A percentile compares a stretch with the other conserved stretches of the same genome.
phyloP scores from a whole-genome alignment of 2,329 filamentous ascomycete species.

The Calcarisporium arbuscula region DNA sequence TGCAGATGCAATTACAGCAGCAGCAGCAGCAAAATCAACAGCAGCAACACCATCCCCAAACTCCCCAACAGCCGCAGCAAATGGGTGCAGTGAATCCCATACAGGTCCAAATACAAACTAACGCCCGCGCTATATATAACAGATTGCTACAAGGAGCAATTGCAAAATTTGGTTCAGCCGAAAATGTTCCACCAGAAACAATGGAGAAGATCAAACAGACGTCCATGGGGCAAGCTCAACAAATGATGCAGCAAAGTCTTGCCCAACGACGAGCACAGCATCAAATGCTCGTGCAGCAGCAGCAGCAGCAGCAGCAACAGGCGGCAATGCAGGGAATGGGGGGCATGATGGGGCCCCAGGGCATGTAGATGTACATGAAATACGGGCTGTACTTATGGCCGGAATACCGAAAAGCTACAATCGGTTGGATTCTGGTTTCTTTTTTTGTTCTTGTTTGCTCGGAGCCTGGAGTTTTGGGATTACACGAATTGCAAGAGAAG shows the following conservation, averaged over 20 bases:
- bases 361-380: constrained; percentile 30
- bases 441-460: too few species aligned
- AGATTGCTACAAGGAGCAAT: constrained; percentile 28
- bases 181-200: constrained; percentile 40
- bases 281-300: constrained; percentile 30
- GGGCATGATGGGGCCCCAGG: constrained; percentile 47
- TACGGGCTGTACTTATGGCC: constrained; percentile 7
- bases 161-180: constrained; percentile 32
- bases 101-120: constrained; percentile 27
- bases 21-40: constrained; percentile 29
- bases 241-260: constrained; percentile 24
- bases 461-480: constrained; percentile 14
- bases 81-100: constrained; percentile 20
- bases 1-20: constrained; percentile 27
- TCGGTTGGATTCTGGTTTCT: too few species aligned
- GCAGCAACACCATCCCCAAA: constrained; percentile 25
- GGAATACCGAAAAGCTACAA: not conserved
- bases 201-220: constrained; percentile 37
- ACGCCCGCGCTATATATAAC: constrained; percentile 31
- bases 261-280: constrained; percentile 26
- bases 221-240: constrained; percentile 33
- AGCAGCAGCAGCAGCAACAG: constrained; percentile 30
- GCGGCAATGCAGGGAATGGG: constrained; percentile 46
- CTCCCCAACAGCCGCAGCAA: constrained; percentile 25
- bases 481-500: constrained; percentile 1